These are phyloP conservation scores for Botryotinia narcissicola DNA, from an alignment of 2,329 filamentous ascomycete species.

Conservation along the genomic window DNA sequence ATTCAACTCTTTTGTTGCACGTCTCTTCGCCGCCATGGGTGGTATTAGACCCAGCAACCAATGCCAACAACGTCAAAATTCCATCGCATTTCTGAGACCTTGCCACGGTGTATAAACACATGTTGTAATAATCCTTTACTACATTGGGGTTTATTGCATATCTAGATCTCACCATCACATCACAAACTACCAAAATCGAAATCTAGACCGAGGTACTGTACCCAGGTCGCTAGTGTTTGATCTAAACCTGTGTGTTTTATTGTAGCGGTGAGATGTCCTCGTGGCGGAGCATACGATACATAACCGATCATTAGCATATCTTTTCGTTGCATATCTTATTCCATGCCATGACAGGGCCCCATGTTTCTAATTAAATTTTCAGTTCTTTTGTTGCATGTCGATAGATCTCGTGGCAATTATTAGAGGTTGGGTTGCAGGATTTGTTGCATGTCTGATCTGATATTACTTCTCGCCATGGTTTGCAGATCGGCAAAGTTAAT, in stretches of 20 bases:
- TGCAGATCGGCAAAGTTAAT: neutral
- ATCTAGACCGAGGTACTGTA: neutral
- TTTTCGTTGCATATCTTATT: neutral
- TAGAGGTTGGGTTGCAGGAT: neutral
- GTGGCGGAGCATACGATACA: neutral
- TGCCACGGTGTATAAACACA: neutral
- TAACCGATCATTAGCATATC: neutral
- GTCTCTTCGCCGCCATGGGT: too few relatives aligned
- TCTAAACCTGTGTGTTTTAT: neutral
- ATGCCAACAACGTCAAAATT: too few relatives aligned
- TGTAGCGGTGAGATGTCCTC: neutral
- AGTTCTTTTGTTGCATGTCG: neutral
- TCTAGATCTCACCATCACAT: neutral
- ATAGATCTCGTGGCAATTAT: neutral
- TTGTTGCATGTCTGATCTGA: neutral
- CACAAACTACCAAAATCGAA: neutral
- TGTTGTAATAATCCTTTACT: neutral
- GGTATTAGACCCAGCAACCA: too few relatives aligned
- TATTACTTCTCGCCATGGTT: neutral
- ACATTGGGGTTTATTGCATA: neutral
- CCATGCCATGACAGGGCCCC: neutral
- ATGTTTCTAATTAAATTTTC: neutral
- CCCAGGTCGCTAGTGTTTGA: neutral
- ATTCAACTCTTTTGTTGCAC: too few relatives aligned
- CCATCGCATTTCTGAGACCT: neutral